These are phyloP conservation scores for Nephelium lappaceum DNA, from an alignment of 345 rosid genomes.

Conservation along the genomic window DNA sequence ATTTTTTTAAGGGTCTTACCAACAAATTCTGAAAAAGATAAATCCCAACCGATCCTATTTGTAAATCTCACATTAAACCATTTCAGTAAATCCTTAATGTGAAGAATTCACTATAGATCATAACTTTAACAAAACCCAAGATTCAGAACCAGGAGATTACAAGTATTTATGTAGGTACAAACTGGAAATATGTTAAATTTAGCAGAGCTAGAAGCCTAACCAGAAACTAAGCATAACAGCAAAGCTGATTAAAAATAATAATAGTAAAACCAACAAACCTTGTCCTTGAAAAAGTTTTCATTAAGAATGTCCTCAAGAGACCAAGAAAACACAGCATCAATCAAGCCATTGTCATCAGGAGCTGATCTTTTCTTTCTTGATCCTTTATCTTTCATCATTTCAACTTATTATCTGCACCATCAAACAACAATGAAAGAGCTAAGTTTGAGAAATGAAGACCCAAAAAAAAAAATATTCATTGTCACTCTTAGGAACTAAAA, in stretches of 20 bases:
- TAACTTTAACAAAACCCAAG: too few relatives aligned
- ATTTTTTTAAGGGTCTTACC: too few relatives aligned
- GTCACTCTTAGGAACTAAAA: neutral
- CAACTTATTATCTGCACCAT: neutral
- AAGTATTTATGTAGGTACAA: too few relatives aligned
- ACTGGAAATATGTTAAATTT: neutral
- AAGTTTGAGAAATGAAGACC: neutral
- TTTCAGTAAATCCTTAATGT: too few relatives aligned
- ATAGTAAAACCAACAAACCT: constrained; percentile 35
- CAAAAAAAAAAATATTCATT: too few relatives aligned
- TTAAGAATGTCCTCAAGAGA: constrained; percentile 38
- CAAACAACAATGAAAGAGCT: neutral
- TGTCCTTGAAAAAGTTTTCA: constrained; percentile 30
- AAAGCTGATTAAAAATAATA: neutral
- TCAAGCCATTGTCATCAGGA: neutral
- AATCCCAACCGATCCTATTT: too few relatives aligned
- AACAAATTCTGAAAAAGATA: too few relatives aligned
- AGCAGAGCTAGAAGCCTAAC: neutral
- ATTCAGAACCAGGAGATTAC: too few relatives aligned
- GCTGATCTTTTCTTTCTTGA: neutral
- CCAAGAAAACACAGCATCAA: constrained; percentile 41
- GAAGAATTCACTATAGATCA: too few relatives aligned
- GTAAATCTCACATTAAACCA: too few relatives aligned
- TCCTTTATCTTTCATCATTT: neutral
- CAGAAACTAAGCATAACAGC: neutral